Percentiles rank a stretch among this genome's conserved stretches.
Conservation (phyloP, 2,329 filamentous ascomycete genomes). For the Herpotrichia juniperi region DNA sequence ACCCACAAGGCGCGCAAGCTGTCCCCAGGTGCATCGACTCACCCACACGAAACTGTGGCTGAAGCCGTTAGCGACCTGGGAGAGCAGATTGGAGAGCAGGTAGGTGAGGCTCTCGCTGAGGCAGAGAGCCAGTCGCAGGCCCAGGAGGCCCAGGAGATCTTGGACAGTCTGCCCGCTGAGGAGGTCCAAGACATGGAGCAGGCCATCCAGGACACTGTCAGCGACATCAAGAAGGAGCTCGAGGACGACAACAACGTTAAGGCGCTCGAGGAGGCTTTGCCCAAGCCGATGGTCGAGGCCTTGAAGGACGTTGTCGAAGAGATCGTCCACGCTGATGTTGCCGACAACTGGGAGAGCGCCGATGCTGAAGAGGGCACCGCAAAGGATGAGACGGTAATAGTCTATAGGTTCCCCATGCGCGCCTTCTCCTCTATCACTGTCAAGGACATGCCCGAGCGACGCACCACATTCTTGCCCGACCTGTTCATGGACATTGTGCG, state of each 20-base stretch:
- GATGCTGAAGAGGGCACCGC: constrained; percentile 72
- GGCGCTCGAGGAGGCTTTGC: constrained; percentile 60
- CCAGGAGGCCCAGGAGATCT: constrained; percentile 54
- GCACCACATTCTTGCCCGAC: constrained; percentile 73
- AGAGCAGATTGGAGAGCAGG: constrained; percentile 62
- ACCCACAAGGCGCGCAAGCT: constrained; percentile 24
- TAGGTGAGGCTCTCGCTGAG: constrained; percentile 69
- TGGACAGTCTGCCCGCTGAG: constrained; percentile 37
- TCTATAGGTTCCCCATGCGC: constrained; percentile 96
- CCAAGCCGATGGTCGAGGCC: constrained; percentile 59
- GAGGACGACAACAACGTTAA: constrained; percentile 61
- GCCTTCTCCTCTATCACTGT: constrained; percentile 92
- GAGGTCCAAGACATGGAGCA: constrained; percentile 62
- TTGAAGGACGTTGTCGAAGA: constrained; percentile 65
- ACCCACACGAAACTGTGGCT: constrained; percentile 67
- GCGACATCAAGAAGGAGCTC: constrained; percentile 53
- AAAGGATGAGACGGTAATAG: constrained; percentile 75
- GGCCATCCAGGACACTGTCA: constrained; percentile 57
- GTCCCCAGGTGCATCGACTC: constrained; percentile 18
- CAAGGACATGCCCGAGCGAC: constrained; percentile 59
- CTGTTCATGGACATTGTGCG: constrained; percentile 90
- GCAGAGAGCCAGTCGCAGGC: constrained; percentile 40
- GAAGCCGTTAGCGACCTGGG: constrained; percentile 73
- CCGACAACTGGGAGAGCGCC: constrained; percentile 91
- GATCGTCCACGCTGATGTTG: constrained; percentile 62